Evolutionary conservation across 257 asterid species (phyloP).

Genomic region (Ligustrum vulgare): DNA sequence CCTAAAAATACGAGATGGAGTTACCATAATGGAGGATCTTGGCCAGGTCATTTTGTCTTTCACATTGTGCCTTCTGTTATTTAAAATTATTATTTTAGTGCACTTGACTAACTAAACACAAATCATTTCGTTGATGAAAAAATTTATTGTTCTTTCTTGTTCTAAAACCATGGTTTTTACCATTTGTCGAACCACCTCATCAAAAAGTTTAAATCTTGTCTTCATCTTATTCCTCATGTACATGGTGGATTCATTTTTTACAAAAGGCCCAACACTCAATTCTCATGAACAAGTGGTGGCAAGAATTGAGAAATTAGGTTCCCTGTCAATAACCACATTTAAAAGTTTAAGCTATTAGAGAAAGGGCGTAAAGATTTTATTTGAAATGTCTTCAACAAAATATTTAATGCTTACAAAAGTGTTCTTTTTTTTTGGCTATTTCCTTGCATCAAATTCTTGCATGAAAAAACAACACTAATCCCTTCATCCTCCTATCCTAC

Average conservation of each 20-base stretch:
- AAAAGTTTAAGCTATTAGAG: not conserved
- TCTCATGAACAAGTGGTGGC: not conserved
- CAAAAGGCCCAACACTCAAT: not conserved
- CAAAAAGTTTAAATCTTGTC: not conserved
- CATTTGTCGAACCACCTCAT: not conserved
- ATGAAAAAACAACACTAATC: not conserved
- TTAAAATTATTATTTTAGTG: not conserved
- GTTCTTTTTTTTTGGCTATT: not conserved
- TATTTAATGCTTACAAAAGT: not conserved
- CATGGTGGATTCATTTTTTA: not conserved
- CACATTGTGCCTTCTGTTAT: not conserved
- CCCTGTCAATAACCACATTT: too few species aligned
- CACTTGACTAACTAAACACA: not conserved
- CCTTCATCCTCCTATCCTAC: not conserved
- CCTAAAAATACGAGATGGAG: slow-evolving; percentile 85
- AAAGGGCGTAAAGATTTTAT: not conserved
- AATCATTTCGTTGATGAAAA: not conserved
- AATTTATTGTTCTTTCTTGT: too few species aligned
- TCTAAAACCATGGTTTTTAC: not conserved
- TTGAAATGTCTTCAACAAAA: not conserved
- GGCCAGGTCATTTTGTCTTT: slow-evolving; percentile 64
- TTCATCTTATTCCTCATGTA: not conserved
- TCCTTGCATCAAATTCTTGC: not conserved
- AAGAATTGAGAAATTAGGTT: too few species aligned
- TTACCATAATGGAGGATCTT: slow-evolving; percentile 84